Percentiles rank a stretch among this genome's conserved stretches.
Evolutionary conservation across 441 rosid genomes (phyloP).

Genomic region (Omphalea diandra): DNA sequence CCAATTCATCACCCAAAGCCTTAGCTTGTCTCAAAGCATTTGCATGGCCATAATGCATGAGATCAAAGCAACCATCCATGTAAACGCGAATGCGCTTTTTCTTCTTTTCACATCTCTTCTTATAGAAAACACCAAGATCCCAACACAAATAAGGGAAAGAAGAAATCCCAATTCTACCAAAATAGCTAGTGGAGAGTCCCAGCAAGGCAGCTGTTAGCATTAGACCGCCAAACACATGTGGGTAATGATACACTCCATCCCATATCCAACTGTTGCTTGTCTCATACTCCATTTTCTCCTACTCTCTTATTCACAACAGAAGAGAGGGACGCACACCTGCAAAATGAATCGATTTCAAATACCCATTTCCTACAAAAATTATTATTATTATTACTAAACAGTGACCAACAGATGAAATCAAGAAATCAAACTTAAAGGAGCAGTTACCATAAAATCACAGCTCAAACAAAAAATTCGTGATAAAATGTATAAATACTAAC

Average conservation of each 20-base stretch:
- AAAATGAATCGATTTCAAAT: neutral
- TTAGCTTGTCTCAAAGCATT: conserved; percentile 93
- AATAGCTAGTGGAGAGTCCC: conserved; percentile 61
- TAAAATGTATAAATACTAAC: neutral
- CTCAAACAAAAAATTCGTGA: neutral
- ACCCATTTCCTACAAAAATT: neutral
- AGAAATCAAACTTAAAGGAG: neutral
- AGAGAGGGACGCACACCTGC: conserved; percentile 16
- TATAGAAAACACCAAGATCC: conserved; percentile 43
- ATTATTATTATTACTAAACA: neutral
- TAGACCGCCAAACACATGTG: conserved; percentile 62
- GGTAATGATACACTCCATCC: conserved; percentile 60
- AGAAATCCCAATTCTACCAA: conserved; percentile 53
- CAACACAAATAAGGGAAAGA: conserved; percentile 40
- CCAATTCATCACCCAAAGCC: conserved; percentile 86
- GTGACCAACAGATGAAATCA: neutral
- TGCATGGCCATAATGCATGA: conserved; percentile 97
- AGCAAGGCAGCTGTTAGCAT: conserved; percentile 67
- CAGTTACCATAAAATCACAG: neutral
- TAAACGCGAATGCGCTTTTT: conserved; percentile 74
- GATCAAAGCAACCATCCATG: conserved; percentile 99
- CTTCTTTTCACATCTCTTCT: conserved; percentile 47
- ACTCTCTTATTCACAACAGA: conserved; percentile 20
- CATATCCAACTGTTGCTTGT: conserved; percentile 53
- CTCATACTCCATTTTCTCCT: conserved; percentile 47